A percentile compares a stretch with the other conserved stretches of the same genome.
These are phyloP conservation scores for Bothriochloa decipiens DNA, from an alignment of 176 grass and related monocot species.

Conservation along the genomic window DNA sequence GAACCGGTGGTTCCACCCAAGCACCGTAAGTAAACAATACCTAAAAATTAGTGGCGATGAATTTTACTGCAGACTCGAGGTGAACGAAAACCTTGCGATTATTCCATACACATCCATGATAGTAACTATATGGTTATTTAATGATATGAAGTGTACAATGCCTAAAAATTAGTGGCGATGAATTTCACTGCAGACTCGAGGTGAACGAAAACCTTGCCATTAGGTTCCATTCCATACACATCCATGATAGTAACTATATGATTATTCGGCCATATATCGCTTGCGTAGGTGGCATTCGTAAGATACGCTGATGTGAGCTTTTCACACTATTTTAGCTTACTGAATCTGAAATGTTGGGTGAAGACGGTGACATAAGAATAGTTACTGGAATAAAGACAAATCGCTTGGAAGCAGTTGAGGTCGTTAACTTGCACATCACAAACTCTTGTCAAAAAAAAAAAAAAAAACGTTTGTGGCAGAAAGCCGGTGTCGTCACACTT, in stretches of 20 bases:
- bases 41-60: background rate
- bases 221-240: background rate
- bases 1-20: no score
- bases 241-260: no score
- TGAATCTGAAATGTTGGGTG: background rate
- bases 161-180: background rate
- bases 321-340: no score
- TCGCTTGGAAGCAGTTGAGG: background rate
- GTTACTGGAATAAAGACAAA: background rate
- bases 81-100: background rate
- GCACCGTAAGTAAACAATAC: no score
- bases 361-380: background rate
- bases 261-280: no score
- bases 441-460: no score
- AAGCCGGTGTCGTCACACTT: background rate
- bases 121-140: no score
- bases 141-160: no score
- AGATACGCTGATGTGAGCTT: background rate
- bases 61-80: background rate
- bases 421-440: background rate
- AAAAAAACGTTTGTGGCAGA: background rate
- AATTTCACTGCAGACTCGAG: background rate
- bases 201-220: background rate
- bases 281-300: background rate
- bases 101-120: background rate